Conservation (phyloP, 2,329 filamentous ascomycete species). For the Colletotrichum navitas region DNA sequence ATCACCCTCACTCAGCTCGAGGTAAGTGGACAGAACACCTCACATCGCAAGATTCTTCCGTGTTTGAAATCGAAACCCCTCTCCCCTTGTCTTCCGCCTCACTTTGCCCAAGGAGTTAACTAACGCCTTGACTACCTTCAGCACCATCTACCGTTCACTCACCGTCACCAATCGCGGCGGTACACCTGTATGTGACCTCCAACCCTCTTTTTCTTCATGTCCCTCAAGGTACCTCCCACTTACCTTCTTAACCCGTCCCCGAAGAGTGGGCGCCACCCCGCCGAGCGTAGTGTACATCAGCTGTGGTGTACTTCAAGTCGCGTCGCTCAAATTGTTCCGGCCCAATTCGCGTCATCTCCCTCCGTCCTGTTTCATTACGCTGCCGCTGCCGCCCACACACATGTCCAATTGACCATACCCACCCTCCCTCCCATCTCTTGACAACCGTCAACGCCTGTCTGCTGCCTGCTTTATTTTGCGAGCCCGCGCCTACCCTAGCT, state of each 20-base stretch:
- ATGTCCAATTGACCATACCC: slow-evolving; percentile 8
- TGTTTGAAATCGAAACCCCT: not conserved
- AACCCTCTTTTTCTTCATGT: not conserved
- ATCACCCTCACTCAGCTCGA: not conserved
- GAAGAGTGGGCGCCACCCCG: slow-evolving; percentile 4
- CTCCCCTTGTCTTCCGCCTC: not conserved
- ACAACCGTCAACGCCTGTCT: not conserved
- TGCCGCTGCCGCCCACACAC: slow-evolving; percentile 3
- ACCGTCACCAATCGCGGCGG: not conserved
- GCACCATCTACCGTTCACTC: not conserved
- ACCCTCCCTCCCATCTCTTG: not conserved
- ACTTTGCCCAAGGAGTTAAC: not conserved
- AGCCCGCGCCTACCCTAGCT: not conserved
- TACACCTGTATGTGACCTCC: not conserved
- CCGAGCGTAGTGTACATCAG: not conserved
- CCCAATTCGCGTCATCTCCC: slow-evolving; percentile 3
- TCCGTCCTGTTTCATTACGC: slow-evolving; percentile 1
- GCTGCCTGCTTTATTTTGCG: slow-evolving; percentile 4
- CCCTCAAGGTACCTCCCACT: not conserved
- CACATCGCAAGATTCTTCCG: not conserved
- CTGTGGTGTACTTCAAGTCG: slow-evolving; percentile 1
- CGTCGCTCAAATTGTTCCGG: slow-evolving; percentile 14
- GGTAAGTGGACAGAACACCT: not conserved
- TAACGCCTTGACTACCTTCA: not conserved
- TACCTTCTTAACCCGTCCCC: not conserved